phyloP scores from a whole-genome alignment of 2,329 filamentous ascomycete genomes.

The Venturia oleaginea region DNA sequence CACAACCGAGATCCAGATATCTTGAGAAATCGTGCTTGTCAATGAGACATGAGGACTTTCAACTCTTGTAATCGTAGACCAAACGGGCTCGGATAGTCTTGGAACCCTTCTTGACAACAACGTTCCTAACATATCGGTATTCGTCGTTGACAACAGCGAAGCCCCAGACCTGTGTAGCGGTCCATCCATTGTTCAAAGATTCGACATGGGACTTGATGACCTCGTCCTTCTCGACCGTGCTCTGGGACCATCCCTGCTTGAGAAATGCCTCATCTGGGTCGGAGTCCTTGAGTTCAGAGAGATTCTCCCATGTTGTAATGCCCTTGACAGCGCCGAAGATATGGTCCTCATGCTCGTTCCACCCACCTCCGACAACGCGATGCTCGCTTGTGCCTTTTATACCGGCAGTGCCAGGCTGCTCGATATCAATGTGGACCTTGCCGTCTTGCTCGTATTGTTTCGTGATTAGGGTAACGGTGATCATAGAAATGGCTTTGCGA shows the following conservation, averaged over 20 bases:
- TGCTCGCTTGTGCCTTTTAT: constrained; percentile 56
- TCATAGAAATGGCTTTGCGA: constrained; percentile 61
- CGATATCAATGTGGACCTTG: constrained; percentile 58
- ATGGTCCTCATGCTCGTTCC: constrained; percentile 63
- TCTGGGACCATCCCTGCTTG: constrained; percentile 14
- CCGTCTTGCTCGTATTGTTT: constrained; percentile 40
- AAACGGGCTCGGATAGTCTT: constrained; percentile 23
- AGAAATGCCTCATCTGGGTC: constrained; percentile 14
- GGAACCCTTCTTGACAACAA: constrained; percentile 26
- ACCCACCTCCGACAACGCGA: constrained; percentile 48
- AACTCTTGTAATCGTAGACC: constrained; percentile 25
- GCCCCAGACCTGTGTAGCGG: constrained; percentile 26
- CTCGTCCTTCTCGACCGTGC: constrained; percentile 21
- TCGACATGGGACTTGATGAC: constrained; percentile 26
- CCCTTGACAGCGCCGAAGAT: constrained; percentile 68
- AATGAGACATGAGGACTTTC: not conserved
- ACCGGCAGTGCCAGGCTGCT: constrained; percentile 62
- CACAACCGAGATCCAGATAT: not conserved
- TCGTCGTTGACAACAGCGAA: constrained; percentile 24
- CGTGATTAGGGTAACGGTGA: constrained; percentile 58
- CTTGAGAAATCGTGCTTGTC: not conserved
- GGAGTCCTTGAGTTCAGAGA: constrained; percentile 18
- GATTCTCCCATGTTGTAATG: constrained; percentile 41
- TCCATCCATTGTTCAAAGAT: constrained; percentile 28
- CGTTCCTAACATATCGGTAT: constrained; percentile 25